Conservation (phyloP, 331 rosid genomes). For the Telfairia occidentalis region DNA sequence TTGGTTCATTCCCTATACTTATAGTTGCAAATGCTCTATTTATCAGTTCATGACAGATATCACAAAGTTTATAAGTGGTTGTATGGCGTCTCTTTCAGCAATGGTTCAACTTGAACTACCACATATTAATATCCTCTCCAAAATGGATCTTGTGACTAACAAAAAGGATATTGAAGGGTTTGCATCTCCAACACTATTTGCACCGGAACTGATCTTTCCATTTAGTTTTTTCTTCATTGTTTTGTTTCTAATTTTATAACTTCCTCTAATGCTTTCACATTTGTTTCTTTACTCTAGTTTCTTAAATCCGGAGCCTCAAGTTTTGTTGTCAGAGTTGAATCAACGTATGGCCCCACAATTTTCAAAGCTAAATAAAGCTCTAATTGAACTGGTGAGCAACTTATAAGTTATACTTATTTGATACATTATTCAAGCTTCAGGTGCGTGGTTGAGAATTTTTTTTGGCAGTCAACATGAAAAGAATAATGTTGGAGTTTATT, state of each 20-base stretch:
- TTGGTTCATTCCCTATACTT: constrained; percentile 7
- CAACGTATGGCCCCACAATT: constrained; percentile 74
- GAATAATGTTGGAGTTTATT: neutral
- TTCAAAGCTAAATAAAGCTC: constrained; percentile 75
- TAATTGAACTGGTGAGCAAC: constrained; percentile 59
- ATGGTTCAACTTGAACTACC: constrained; percentile 87
- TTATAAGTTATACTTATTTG: neutral
- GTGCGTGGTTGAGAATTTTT: neutral
- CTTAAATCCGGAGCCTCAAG: constrained; percentile 68
- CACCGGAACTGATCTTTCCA: neutral
- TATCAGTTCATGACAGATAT: constrained; percentile 80
- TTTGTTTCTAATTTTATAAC: neutral
- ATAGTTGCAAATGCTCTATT: neutral
- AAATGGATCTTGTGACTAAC: constrained; percentile 80
- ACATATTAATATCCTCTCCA: constrained; percentile 86
- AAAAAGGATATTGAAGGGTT: constrained; percentile 75
- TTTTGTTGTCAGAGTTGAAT: constrained; percentile 69
- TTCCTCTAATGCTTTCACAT: neutral
- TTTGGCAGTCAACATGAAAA: neutral
- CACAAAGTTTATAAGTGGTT: constrained; percentile 90
- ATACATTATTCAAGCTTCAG: neutral
- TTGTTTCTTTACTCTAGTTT: constrained; percentile 24
- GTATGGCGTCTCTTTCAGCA: constrained; percentile 91
- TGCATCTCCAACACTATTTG: constrained; percentile 3
- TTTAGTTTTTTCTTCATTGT: constrained; percentile 3